Evolutionary conservation across 495 filamentous ascomycete genomes (phyloP).

Genomic region (Neurospora sp.): DNA sequence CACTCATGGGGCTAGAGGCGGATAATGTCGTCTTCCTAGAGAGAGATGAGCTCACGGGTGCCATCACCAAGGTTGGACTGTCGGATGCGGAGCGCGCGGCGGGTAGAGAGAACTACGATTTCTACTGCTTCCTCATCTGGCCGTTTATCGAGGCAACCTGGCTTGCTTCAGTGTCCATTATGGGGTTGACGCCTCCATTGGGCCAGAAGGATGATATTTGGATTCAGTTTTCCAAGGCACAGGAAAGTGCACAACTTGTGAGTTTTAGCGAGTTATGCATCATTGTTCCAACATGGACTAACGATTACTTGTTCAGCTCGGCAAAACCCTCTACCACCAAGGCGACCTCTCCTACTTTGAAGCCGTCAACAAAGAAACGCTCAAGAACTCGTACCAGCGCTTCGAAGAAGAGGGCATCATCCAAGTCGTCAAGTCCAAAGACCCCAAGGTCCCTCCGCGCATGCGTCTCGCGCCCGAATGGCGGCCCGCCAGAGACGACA

Average conservation of each 20-base stretch:
- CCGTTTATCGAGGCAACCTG: constrained; percentile 91
- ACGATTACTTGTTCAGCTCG: constrained; percentile 48
- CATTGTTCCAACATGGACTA: background rate
- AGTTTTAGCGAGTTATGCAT: constrained; percentile 11
- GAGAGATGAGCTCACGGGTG: constrained; percentile 38
- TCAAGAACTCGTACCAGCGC: constrained; percentile 82
- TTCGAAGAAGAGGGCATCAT: constrained; percentile 90
- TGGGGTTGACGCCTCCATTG: constrained; percentile 70
- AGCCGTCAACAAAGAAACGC: constrained; percentile 93
- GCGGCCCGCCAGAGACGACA: constrained; percentile 56
- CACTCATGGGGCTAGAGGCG: constrained; percentile 61
- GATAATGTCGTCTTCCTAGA: constrained; percentile 72
- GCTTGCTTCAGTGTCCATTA: constrained; percentile 78
- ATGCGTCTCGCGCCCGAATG: constrained; percentile 68
- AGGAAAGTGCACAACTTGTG: constrained; percentile 76
- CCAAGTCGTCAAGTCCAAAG: constrained; percentile 54
- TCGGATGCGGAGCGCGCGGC: constrained; percentile 60
- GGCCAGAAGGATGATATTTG: constrained; percentile 53
- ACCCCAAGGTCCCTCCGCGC: constrained; percentile 43
- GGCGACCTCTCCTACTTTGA: constrained; percentile 95
- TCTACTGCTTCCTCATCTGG: constrained; percentile 98
- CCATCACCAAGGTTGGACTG: constrained; percentile 59
- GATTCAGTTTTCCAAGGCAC: constrained; percentile 67
- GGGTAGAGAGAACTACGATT: constrained; percentile 90
- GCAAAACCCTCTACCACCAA: constrained; percentile 96